These are phyloP conservation scores for Tephrocybe sp. DNA, from an alignment of 768 basidiomycete species.

Conservation along the genomic window DNA sequence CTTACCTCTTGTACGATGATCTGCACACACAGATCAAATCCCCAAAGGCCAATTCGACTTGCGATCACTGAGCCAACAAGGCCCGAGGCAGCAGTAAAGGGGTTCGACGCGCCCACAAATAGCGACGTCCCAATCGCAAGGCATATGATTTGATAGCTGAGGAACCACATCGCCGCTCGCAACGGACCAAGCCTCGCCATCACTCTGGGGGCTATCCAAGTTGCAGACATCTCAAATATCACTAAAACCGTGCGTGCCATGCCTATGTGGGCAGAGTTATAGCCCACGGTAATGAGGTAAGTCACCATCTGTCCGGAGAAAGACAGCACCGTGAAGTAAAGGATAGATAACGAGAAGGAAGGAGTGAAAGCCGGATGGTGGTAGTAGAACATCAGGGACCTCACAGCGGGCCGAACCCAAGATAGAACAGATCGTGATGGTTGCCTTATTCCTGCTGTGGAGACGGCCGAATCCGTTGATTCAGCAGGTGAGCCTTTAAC, in stretches of 20 bases:
- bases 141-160: conserved; percentile 27
- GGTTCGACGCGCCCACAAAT: conserved; percentile 13
- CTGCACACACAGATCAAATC: conserved; percentile 28
- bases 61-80: conserved; percentile 22
- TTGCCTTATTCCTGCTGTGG: not conserved
- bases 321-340: conserved; percentile 31
- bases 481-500: not conserved
- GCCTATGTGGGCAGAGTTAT: conserved; percentile 21
- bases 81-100: conserved; percentile 14
- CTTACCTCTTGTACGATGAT: conserved; percentile 26
- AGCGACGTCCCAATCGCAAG: conserved; percentile 17
- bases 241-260: conserved; percentile 22
- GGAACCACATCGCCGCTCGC: conserved; percentile 28
- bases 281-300: conserved; percentile 25
- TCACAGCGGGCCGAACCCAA: conserved; percentile 1
- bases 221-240: conserved; percentile 25
- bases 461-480: no score
- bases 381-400: conserved; percentile 18
- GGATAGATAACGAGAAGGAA: conserved; percentile 22
- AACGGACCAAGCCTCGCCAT: conserved; percentile 24
- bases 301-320: conserved; percentile 29
- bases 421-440: not conserved
- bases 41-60: conserved; percentile 30
- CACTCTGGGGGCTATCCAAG: conserved; percentile 25
- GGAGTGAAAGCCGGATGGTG: conserved; percentile 21